phyloP scores from a whole-genome alignment of 2,329 filamentous ascomycete species.

The Rutstroemia sp. region DNA sequence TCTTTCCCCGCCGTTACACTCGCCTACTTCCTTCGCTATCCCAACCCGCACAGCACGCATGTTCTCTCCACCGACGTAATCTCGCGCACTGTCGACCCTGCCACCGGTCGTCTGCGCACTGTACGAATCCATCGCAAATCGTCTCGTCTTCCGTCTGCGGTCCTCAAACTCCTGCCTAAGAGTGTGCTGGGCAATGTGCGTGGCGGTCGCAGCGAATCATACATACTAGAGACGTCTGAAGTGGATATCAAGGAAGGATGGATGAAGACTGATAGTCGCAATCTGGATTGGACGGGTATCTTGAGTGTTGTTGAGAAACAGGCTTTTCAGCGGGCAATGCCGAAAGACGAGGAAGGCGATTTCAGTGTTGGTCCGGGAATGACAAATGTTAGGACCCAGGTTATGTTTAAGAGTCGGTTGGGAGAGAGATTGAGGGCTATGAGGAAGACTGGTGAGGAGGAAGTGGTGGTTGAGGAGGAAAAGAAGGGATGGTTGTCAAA shows the following conservation, averaged over 20 bases:
- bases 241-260: slow-evolving; percentile 74
- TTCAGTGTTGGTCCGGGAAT: slow-evolving; percentile 25
- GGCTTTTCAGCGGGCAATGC: slow-evolving; percentile 43
- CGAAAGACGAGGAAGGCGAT: slow-evolving; percentile 18
- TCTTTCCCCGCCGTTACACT: slow-evolving; percentile 80
- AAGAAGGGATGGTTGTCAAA: slow-evolving; percentile 44
- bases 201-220: slow-evolving; percentile 59
- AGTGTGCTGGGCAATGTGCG: slow-evolving; percentile 47
- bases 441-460: slow-evolving; percentile 31
- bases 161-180: slow-evolving; percentile 67
- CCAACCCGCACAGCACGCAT: slow-evolving; percentile 76
- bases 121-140: slow-evolving; percentile 77
- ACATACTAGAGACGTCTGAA: slow-evolving; percentile 72
- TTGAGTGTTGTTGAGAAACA: slow-evolving; percentile 73
- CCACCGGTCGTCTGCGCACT: slow-evolving; percentile 68
- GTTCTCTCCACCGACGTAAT: slow-evolving; percentile 81
- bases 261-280: slow-evolving; percentile 76
- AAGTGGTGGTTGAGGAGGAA: slow-evolving; percentile 37
- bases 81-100: slow-evolving; percentile 62
- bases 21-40: slow-evolving; percentile 85
- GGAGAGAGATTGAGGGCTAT: slow-evolving; percentile 50
- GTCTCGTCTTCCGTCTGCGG: slow-evolving; percentile 66
- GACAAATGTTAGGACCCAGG: slow-evolving; percentile 66
- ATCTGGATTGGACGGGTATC: slow-evolving; percentile 76
- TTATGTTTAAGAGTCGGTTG: slow-evolving; percentile 64